Percentiles rank a stretch among this genome's conserved stretches.
These are phyloP conservation scores for Bifiguratus adelaidae DNA, from an alignment of 192 early-diverging fungal species.

Conservation along the genomic window DNA sequence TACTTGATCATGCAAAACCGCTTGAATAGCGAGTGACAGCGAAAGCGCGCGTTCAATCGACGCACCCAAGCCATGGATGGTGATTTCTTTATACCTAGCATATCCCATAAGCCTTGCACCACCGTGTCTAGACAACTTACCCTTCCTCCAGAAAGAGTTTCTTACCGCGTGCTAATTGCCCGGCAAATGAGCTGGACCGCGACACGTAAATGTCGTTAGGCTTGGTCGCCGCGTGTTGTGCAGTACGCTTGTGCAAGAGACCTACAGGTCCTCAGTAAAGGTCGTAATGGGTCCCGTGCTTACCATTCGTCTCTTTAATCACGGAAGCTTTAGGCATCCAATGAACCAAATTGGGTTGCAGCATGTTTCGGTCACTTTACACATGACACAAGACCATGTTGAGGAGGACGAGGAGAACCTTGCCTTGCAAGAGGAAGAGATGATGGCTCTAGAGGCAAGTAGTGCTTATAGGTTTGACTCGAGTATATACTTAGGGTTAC, in stretches of 20 bases:
- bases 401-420: no score
- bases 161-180: constrained; percentile 49
- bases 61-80: constrained; percentile 72
- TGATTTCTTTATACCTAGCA: constrained; percentile 41
- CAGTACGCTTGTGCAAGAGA: constrained; percentile 42
- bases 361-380: no score
- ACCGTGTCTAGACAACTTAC: constrained; percentile 7
- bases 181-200: constrained; percentile 43
- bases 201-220: constrained; percentile 77
- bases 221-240: constrained; percentile 49
- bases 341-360: no score
- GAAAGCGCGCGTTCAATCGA: constrained; percentile 56
- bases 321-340: no score
- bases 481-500: no score
- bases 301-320: no score
- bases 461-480: no score
- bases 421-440: no score
- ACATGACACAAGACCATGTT: no score
- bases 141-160: constrained; percentile 52
- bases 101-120: background rate
- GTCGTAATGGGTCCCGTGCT: background rate
- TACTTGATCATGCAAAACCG: constrained; percentile 43
- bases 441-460: no score
- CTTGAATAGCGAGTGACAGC: constrained; percentile 51
- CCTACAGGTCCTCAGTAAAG: constrained; percentile 8